Conservation (phyloP, 1,284 basidiomycete genomes). For the Hemileia vastatrix region DNA sequence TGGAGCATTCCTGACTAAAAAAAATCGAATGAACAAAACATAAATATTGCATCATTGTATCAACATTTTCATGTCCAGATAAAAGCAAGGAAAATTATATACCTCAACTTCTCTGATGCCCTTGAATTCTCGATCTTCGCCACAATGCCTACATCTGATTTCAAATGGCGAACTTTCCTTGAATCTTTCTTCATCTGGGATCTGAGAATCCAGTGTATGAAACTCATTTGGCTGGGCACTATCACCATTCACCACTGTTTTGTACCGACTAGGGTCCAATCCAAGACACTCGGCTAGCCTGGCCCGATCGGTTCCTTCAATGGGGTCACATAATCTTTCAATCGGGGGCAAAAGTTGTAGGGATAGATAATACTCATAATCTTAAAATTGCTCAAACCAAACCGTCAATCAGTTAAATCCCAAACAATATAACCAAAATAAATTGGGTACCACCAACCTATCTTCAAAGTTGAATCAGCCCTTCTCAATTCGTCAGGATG, state of each 20-base stretch:
- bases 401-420: background rate
- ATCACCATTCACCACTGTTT: constrained; percentile 48
- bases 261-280: constrained; percentile 73
- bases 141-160: constrained; percentile 65
- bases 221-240: constrained; percentile 55
- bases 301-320: constrained; percentile 86
- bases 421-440: too few species aligned
- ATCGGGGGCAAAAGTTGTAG: constrained; percentile 89
- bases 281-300: constrained; percentile 89
- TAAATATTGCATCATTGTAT: background rate
- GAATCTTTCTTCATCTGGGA: constrained; percentile 79
- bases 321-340: constrained; percentile 87
- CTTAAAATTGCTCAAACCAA: constrained; percentile 46
- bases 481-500: constrained; percentile 86
- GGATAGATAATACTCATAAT: constrained; percentile 84
- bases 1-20: constrained; percentile 42
- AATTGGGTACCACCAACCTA: constrained; percentile 59
- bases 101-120: constrained; percentile 61
- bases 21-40: background rate
- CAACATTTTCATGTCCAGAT: constrained; percentile 50
- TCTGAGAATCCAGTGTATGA: constrained; percentile 75
- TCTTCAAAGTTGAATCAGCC: constrained; percentile 56
- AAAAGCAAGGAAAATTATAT: constrained; percentile 47
- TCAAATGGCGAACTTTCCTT: constrained; percentile 60
- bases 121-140: constrained; percentile 56